Percentiles rank a stretch among this genome's conserved stretches.
Evolutionary conservation across 2,329 filamentous ascomycete species (phyloP).

Genomic region (Exophiala alcalophila): DNA sequence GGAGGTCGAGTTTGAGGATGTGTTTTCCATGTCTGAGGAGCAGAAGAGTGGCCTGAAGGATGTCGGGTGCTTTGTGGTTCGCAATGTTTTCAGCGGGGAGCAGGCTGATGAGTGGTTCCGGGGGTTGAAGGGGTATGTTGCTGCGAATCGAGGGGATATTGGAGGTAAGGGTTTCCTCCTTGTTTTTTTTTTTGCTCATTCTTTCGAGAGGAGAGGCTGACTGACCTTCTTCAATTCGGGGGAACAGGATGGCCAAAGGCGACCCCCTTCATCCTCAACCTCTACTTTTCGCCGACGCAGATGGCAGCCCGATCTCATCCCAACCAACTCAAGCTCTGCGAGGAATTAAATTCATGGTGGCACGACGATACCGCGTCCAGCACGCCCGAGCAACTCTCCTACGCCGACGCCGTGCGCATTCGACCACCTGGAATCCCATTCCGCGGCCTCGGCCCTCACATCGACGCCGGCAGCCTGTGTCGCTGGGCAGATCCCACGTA

Average conservation of each 20-base stretch:
- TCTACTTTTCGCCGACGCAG: slow-evolving; percentile 42
- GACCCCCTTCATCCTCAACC: slow-evolving; percentile 40
- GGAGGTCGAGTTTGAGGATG: slow-evolving; percentile 32
- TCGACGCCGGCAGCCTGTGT: slow-evolving; percentile 45
- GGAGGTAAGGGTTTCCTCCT: slow-evolving; percentile 22
- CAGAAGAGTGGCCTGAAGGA: slow-evolving; percentile 32
- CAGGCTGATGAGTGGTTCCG: slow-evolving; percentile 22
- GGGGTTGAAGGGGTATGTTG: slow-evolving; percentile 37
- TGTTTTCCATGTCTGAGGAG: slow-evolving; percentile 37
- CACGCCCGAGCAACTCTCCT: slow-evolving; percentile 39
- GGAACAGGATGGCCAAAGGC: slow-evolving; percentile 39
- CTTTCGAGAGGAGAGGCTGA: neutral
- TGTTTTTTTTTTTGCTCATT: neutral
- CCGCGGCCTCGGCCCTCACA: slow-evolving; percentile 44
- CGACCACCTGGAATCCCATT: slow-evolving; percentile 41
- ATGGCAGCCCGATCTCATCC: slow-evolving; percentile 40
- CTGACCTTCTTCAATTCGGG: neutral
- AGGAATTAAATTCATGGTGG: slow-evolving; percentile 41
- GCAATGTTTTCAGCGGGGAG: slow-evolving; percentile 18
- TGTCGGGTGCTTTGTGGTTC: slow-evolving; percentile 27
- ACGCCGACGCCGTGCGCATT: slow-evolving; percentile 42
- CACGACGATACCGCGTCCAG: slow-evolving; percentile 34
- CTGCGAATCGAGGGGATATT: slow-evolving; percentile 29
- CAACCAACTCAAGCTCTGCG: slow-evolving; percentile 39
- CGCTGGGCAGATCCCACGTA: slow-evolving; percentile 45